Conservation (phyloP, 2,329 filamentous ascomycete genomes). For the Epichloe festucae region DNA sequence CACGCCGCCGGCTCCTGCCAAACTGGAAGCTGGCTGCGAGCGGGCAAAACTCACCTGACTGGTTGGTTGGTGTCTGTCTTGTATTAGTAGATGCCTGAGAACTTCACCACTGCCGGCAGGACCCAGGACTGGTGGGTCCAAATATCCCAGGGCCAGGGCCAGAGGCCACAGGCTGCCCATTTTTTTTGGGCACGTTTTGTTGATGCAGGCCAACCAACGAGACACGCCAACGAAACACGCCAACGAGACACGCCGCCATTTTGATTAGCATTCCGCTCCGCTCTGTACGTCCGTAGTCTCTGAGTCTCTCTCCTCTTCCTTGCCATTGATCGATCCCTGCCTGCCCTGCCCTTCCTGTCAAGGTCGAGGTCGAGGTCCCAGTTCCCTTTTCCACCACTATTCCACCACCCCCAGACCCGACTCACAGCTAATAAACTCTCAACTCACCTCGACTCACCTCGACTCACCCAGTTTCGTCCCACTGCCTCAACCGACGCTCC, state of each 20-base stretch:
- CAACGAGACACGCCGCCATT: constrained; percentile 5
- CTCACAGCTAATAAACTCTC: no score
- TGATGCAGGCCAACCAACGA: neutral
- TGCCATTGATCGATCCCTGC: neutral
- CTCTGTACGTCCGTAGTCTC: neutral
- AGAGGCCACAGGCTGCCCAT: no score
- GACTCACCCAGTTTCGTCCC: neutral
- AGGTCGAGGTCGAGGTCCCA: neutral
- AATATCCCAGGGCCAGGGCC: neutral
- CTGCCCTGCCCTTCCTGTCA: neutral
- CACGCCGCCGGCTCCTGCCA: no score
- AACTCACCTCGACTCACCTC: neutral
- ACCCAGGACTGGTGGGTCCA: neutral
- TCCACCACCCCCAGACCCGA: no score
- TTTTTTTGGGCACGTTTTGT: no score
- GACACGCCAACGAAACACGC: constrained; percentile 3
- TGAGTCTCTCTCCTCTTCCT: neutral
- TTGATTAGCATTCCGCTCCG: constrained; percentile 9
- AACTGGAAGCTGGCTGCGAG: no score
- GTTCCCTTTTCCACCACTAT: neutral
- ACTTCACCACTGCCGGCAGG: neutral
- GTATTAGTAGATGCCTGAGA: no score
- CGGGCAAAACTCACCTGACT: no score
- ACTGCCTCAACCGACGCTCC: neutral
- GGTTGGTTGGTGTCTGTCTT: no score